Base-by-base conservation (phyloP, 1,139 yeast species). In the Suhomyces atakaporum region DNA sequence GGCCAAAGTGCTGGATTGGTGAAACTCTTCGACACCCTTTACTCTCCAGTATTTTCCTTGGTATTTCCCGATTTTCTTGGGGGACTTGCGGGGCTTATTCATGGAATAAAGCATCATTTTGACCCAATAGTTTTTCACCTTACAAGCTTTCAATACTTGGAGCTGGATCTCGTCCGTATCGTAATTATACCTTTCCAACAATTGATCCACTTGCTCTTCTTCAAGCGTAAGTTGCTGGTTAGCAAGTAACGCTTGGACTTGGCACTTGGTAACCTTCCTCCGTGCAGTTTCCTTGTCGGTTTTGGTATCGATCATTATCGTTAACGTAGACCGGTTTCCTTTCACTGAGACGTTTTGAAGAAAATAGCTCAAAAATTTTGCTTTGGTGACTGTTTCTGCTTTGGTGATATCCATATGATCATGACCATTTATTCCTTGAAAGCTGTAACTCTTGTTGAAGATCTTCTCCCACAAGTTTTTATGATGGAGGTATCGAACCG, bases 381-480 rank as follows among this genome's bases (percentile, higher is more conserved):
- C n/a, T 25, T 58, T 54, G 0, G 62, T 54, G 73, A 40, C 0
- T 35, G 33, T 8, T 48, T 35, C 1, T 73, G 45, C 0, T 61
- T 14, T 0, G 4, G 36, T 28, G 1, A 42, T n/a, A 43, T 69
- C 73, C 12, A 69, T 49, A 23, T 61, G 66, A 25, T 66, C 69
- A 4, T 58, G 61, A 2, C 69, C 71, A 1, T 56, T 41, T 1
- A 36, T 33, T 5, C 61, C 62, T 1, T 54, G 47, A 42, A 74
- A 73, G 20, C 58, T 42, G 45, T 71, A 72, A 4, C 67, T 63
- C 31, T 64, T 59, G 24, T 63, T 67, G 9, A 65, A 49, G 3
- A 81, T 78, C 39, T 71, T 69, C 36, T 75, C 81, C 72, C 76
- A 75, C 23, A 56, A 46, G 23, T 60, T 58, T 35, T 62, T 68